A percentile compares a stretch with the other conserved stretches of the same genome.
Evolutionary conservation across 2,329 filamentous ascomycete species (phyloP).

Genomic region (Nemania diffusa): DNA sequence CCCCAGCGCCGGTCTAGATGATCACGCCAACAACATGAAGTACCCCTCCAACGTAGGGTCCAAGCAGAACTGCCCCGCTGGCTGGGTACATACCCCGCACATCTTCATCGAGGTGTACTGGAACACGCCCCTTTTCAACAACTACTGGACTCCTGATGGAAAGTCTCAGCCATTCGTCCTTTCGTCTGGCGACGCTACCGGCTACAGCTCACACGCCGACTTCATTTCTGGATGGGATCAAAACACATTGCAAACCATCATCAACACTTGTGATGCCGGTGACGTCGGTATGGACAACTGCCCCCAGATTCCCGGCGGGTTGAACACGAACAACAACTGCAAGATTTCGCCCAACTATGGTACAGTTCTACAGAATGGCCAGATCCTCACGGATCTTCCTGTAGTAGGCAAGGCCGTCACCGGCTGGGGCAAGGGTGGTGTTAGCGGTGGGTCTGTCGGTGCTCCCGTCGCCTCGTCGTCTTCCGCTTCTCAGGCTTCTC

Average conservation of each 20-base stretch:
- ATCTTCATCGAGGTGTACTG: slow-evolving; percentile 70
- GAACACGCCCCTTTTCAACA: slow-evolving; percentile 64
- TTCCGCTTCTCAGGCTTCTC: slow-evolving; percentile 7
- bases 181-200: slow-evolving; percentile 75
- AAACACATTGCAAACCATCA: slow-evolving; percentile 70
- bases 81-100: slow-evolving; percentile 66
- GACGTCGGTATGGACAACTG: slow-evolving; percentile 71
- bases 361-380: slow-evolving; percentile 56
- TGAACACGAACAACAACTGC: slow-evolving; percentile 63
- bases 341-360: slow-evolving; percentile 59
- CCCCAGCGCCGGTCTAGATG: slow-evolving; percentile 66
- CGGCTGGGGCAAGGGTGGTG: slow-evolving; percentile 60
- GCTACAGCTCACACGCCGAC: slow-evolving; percentile 76
- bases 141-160: slow-evolving; percentile 64
- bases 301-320: slow-evolving; percentile 63
- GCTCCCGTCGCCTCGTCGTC: slow-evolving; percentile 29
- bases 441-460: slow-evolving; percentile 27
- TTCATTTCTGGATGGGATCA: slow-evolving; percentile 80
- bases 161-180: slow-evolving; percentile 73
- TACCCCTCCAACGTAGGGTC: slow-evolving; percentile 66
- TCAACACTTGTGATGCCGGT: slow-evolving; percentile 72
- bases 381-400: slow-evolving; percentile 59
- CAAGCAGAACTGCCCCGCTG: slow-evolving; percentile 64
- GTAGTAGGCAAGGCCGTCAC: slow-evolving; percentile 63
- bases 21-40: slow-evolving; percentile 73